Percentiles rank a stretch among this genome's conserved stretches.
Conservation (phyloP, 805 yeast species). For the Yarrowia alimentaria region DNA sequence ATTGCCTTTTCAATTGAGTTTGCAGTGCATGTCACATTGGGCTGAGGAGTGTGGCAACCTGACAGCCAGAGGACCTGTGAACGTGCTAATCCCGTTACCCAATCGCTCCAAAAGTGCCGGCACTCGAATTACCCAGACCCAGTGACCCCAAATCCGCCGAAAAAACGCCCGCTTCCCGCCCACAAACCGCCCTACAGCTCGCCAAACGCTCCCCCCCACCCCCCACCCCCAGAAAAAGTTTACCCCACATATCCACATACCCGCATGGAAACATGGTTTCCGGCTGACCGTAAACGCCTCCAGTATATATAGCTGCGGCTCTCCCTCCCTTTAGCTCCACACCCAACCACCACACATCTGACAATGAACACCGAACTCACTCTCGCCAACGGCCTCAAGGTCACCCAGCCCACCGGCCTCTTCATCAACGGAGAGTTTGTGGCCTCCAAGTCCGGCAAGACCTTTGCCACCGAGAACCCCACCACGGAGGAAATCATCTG, state of each 20-base stretch:
- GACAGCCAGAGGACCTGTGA: too few species aligned
- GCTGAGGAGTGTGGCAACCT: not conserved
- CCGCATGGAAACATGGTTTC: not conserved
- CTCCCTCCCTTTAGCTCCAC: not conserved
- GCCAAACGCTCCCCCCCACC: too few species aligned
- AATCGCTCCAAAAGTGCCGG: too few species aligned
- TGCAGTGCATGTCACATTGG: not conserved
- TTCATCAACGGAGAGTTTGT: slow-evolving; percentile 83
- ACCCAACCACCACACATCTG: not conserved
- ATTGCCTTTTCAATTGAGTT: not conserved
- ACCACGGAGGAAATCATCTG: slow-evolving; percentile 55
- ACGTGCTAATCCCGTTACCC: too few species aligned
- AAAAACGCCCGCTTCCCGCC: too few species aligned
- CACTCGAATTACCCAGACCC: too few species aligned
- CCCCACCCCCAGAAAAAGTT: not conserved
- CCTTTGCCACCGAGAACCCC: slow-evolving; percentile 53
- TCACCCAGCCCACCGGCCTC: slow-evolving; percentile 80
- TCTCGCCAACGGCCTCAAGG: slow-evolving; percentile 64
- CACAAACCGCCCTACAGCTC: too few species aligned
- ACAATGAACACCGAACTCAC: slow-evolving; percentile 2
- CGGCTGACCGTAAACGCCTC: too few species aligned
- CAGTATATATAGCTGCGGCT: not conserved
- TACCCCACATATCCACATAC: not conserved
- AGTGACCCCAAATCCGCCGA: too few species aligned
- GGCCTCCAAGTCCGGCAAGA: slow-evolving; percentile 54